Evolutionary conservation across 192 early-diverging fungal genomes (phyloP), one percentile per base, ranked within the genome.

Genomic region (Rhizophagus sp.): DNA sequence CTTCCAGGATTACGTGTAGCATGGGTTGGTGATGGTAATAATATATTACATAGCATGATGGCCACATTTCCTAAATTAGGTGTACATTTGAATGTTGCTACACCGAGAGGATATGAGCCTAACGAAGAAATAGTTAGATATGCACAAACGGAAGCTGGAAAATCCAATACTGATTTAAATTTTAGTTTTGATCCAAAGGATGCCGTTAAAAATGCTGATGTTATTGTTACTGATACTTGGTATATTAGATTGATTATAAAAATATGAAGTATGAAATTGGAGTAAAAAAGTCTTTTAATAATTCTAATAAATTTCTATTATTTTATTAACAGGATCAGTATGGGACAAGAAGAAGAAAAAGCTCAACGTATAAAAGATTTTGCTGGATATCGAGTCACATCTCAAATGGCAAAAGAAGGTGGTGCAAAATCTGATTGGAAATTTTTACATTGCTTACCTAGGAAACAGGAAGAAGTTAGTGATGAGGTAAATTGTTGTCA

Each of bases 1-100:
- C 84, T 97, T 24, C 89, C 88, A 17, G 90, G 91, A 0, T 84
- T 96, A 13, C 91, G 90, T 12, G 91, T 99, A 15, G 97, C 97
- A n/a, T 99, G 98, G 98, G 93, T 99, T 7, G 98, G 98, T 68
- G 98, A 99, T 79, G 91, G 94, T n/a, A 99, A 99, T 85, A 99
- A 99, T 87, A 94, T 99, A 63, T 82, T 97, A 44, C 94, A 97
- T 79, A 95, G 95, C 73, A 90, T 99, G 81, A 84, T 99, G 78
- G 89, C 95, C 8, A 91, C 96, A 7, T 88, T 97, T 78, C 96
- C 97, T 27, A 95, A 97, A 74, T 83, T 97, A 62, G 98, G 97
- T 4, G 86, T 97, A 67, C 84, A 90, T 74, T 84, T 98, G 69
- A 81, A 87, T 12, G 94, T 95, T 44, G 96, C 97, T 49, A 96